Evolutionary conservation across 257 asterid species (phyloP).

Genomic region (Solanum etuberosum): DNA sequence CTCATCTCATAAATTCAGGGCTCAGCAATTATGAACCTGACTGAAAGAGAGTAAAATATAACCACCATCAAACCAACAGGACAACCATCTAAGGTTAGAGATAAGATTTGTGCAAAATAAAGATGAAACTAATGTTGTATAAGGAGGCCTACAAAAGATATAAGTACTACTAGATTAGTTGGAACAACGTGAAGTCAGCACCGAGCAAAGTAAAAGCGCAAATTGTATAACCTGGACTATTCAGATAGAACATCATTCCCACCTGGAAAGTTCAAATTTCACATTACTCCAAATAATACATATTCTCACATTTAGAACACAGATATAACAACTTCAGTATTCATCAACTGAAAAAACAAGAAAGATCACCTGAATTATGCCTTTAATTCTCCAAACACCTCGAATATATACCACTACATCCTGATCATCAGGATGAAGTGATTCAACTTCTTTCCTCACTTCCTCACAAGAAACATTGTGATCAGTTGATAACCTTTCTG

Average conservation of each 20-base stretch:
- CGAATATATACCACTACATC: slow-evolving; percentile 63
- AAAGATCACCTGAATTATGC: slow-evolving; percentile 78
- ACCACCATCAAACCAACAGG: not conserved
- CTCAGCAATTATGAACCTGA: not conserved
- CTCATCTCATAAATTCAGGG: not conserved
- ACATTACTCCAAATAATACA: not conserved
- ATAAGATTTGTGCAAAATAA: not conserved
- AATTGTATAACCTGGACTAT: not conserved
- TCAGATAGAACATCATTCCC: not conserved
- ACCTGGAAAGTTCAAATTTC: not conserved
- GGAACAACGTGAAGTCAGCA: not conserved
- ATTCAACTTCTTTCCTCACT: slow-evolving; percentile 87
- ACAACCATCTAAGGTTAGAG: not conserved
- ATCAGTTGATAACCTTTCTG: slow-evolving; percentile 82
- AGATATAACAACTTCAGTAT: not conserved
- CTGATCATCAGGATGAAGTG: slow-evolving; percentile 74
- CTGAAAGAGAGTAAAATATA: not conserved
- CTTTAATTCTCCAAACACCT: slow-evolving; percentile 98
- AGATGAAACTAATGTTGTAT: not conserved
- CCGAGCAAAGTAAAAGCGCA: not conserved
- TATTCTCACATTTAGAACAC: not conserved
- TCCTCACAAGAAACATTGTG: slow-evolving; percentile 78
- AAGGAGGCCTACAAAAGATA: not conserved
- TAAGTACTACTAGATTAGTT: not conserved
- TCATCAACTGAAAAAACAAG: not conserved